Conservation (phyloP, 176 grass and related monocot species). For the Aegilops tauschii region DNA sequence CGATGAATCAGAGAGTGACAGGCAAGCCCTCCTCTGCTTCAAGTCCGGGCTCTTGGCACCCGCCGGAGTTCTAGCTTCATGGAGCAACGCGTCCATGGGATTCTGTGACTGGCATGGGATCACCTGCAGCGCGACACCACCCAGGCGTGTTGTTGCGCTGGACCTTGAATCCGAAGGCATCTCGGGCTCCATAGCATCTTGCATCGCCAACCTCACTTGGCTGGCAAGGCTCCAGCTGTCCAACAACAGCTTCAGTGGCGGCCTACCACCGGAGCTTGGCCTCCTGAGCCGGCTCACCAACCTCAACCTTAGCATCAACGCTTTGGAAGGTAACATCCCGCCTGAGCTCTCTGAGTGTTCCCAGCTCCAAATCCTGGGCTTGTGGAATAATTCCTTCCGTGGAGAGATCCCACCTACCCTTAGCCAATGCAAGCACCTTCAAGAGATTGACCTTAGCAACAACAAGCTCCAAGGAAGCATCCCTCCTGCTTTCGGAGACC, state of each 20-base stretch:
- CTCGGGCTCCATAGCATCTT: constrained; percentile 29
- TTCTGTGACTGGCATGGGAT: constrained; percentile 48
- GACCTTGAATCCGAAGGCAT: constrained; percentile 31
- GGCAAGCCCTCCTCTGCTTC: constrained; percentile 43
- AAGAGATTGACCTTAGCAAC: constrained; percentile 31
- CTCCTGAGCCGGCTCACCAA: constrained; percentile 25
- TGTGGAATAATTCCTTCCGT: constrained; percentile 27
- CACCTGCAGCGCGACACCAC: not conserved
- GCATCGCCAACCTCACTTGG: constrained; percentile 32
- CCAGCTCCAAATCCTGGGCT: constrained; percentile 20
- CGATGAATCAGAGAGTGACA: not conserved
- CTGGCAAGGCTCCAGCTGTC: constrained; percentile 37
- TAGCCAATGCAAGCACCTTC: constrained; percentile 5
- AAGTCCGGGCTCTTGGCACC: constrained; percentile 25
- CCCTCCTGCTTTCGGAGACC: constrained; percentile 34
- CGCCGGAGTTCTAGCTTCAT: constrained; percentile 1
- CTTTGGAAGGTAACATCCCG: constrained; percentile 50
- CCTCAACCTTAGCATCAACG: constrained; percentile 65
- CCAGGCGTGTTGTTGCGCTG: constrained; percentile 7
- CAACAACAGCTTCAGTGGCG: constrained; percentile 33
- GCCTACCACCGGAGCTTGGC: constrained; percentile 35
- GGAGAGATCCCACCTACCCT: constrained; percentile 40
- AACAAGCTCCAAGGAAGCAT: constrained; percentile 52
- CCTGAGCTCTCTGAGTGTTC: constrained; percentile 29
- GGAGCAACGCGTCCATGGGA: constrained; percentile 23